phyloP scores from a whole-genome alignment of 2,329 filamentous ascomycete species.

The Talaromyces verruculosus region DNA sequence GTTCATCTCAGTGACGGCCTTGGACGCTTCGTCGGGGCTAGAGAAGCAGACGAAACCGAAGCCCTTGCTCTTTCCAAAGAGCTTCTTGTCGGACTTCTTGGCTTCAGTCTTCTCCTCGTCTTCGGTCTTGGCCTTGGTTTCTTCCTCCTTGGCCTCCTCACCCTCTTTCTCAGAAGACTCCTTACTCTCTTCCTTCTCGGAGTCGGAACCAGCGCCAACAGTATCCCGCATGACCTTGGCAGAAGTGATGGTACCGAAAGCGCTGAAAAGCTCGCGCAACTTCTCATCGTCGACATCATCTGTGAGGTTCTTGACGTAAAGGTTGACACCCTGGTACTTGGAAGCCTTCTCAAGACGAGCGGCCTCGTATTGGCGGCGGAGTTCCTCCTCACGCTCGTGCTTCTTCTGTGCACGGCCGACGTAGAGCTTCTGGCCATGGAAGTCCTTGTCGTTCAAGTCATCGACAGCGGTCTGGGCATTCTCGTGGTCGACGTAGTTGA shows the following conservation, averaged over 20 bases:
- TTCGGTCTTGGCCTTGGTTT: constrained; percentile 50
- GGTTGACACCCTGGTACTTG: constrained; percentile 99
- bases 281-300: constrained; percentile 98
- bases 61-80: constrained; percentile 96
- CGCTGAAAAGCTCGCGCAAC: constrained; percentile 86
- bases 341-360: constrained; percentile 96
- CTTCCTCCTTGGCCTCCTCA: constrained; percentile 43
- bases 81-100: constrained; percentile 61
- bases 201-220: constrained; percentile 39
- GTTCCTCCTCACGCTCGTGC: constrained; percentile 98
- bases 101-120: constrained; percentile 57
- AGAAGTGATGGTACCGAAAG: constrained; percentile 93
- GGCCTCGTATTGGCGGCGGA: constrained; percentile 97
- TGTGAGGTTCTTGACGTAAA: constrained; percentile 98
- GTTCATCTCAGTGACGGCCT: constrained; percentile 99
- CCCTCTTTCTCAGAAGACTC: constrained; percentile 41
- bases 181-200: constrained; percentile 24
- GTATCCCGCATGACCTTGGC: constrained; percentile 98
- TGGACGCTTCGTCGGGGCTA: constrained; percentile 98
- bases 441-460: constrained; percentile 85
- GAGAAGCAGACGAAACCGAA: constrained; percentile 99
- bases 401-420: constrained; percentile 99
- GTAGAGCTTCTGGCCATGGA: constrained; percentile 93
- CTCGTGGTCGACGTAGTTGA: constrained; percentile 93
- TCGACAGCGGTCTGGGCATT: constrained; percentile 83